Conservation (phyloP, 805 yeast genomes). For the Phaffomyces thermotolerans region DNA sequence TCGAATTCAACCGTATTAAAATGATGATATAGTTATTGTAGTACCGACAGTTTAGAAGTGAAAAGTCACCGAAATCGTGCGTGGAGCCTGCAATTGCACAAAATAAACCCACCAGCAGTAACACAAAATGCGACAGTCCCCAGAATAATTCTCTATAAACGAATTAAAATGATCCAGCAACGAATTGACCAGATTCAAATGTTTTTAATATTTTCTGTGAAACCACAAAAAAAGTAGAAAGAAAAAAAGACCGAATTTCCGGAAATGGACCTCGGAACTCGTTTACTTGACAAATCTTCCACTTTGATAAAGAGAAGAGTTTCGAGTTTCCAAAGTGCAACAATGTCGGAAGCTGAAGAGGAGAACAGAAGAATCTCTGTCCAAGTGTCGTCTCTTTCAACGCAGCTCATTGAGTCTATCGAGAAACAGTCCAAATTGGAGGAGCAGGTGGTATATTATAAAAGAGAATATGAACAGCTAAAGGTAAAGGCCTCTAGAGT, state of each 20-base stretch:
- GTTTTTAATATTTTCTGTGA: too few species aligned
- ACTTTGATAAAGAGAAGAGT: not conserved
- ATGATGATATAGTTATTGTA: too few species aligned
- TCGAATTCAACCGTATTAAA: too few species aligned
- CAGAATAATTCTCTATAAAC: too few species aligned
- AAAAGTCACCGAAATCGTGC: too few species aligned
- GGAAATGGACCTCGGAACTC: not conserved
- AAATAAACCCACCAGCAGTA: too few species aligned
- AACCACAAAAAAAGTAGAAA: too few species aligned
- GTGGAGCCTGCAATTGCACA: too few species aligned
- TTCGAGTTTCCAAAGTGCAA: not conserved
- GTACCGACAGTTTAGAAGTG: too few species aligned
- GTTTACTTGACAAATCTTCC: not conserved
- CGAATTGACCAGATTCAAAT: too few species aligned
- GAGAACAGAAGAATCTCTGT: slow-evolving; percentile 39
- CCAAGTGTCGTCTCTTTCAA: slow-evolving; percentile 51
- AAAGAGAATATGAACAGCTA: slow-evolving; percentile 29
- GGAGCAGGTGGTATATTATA: slow-evolving; percentile 35
- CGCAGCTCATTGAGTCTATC: slow-evolving; percentile 52
- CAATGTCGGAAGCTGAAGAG: slow-evolving; percentile 27
- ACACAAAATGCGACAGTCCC: too few species aligned
- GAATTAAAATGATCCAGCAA: too few species aligned
- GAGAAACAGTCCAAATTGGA: slow-evolving; percentile 51
- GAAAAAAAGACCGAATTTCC: not conserved
- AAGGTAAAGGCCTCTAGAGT: slow-evolving; percentile 17